Percentiles rank a stretch among this genome's conserved stretches.
phyloP scores from a whole-genome alignment of 2,329 filamentous ascomycete genomes.

The Penicillium digitatum region DNA sequence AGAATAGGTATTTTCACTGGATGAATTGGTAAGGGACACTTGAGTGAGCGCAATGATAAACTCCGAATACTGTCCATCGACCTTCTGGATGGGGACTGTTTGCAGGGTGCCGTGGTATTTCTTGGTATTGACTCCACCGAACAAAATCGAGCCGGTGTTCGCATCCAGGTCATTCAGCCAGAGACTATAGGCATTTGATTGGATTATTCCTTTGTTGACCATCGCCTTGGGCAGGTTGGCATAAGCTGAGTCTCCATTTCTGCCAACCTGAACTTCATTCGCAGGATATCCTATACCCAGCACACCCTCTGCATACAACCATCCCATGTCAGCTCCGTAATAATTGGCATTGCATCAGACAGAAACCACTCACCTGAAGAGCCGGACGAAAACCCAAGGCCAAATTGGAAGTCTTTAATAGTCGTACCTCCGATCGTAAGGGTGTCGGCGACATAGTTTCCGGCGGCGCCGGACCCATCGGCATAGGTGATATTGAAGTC shows the following conservation, averaged over 20 bases:
- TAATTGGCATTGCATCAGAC: background rate
- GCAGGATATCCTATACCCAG: slow-evolving; percentile 76
- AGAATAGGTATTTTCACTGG: slow-evolving; percentile 22
- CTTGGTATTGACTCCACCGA: slow-evolving; percentile 68
- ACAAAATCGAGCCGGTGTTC: slow-evolving; percentile 64
- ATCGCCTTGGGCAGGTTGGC: slow-evolving; percentile 66
- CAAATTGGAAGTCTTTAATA: slow-evolving; percentile 55
- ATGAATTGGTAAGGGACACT: slow-evolving; percentile 42
- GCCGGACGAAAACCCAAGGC: slow-evolving; percentile 54
- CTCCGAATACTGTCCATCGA: slow-evolving; percentile 53
- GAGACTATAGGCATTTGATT: slow-evolving; percentile 66
- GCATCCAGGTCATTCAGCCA: slow-evolving; percentile 71
- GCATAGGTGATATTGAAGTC: slow-evolving; percentile 86
- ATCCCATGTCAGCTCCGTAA: background rate
- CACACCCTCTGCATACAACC: slow-evolving; percentile 59
- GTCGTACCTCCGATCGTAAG: slow-evolving; percentile 53
- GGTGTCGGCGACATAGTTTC: slow-evolving; percentile 76
- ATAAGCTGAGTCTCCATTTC: slow-evolving; percentile 53
- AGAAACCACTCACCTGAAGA: slow-evolving; percentile 40
- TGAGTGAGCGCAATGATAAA: slow-evolving; percentile 67
- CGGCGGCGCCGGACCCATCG: slow-evolving; percentile 70
- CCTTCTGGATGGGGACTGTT: slow-evolving; percentile 62
- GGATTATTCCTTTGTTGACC: slow-evolving; percentile 57
- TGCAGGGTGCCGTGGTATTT: slow-evolving; percentile 61
- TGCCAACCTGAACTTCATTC: slow-evolving; percentile 63